Evolutionary conservation across 306 rosid genomes (phyloP).

Genomic region (Quercus alba): DNA sequence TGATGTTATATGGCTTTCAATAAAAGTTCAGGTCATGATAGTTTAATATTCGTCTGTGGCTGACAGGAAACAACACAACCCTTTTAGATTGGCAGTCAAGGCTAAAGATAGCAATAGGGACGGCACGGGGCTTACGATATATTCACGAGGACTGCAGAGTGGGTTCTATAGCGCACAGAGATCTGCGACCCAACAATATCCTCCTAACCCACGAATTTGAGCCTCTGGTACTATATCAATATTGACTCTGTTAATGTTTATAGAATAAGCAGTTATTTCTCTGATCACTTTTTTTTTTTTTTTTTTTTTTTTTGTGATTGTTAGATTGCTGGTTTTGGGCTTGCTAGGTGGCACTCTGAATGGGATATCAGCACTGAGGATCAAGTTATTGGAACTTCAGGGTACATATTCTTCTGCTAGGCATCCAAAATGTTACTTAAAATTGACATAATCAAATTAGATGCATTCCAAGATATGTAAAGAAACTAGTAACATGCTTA

Average conservation of each 20-base stretch:
- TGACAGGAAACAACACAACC: slow-evolving; percentile 54
- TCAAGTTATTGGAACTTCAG: slow-evolving; percentile 64
- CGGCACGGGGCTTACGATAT: slow-evolving; percentile 86
- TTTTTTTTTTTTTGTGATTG: neutral
- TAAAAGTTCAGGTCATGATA: neutral
- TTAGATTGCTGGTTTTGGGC: slow-evolving; percentile 93
- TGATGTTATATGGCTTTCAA: neutral
- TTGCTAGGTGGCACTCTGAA: slow-evolving; percentile 88
- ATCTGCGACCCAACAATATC: slow-evolving; percentile 81
- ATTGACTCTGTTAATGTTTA: neutral
- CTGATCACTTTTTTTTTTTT: neutral
- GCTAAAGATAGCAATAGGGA: slow-evolving; percentile 73
- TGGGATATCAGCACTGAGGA: slow-evolving; percentile 60
- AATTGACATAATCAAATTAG: neutral
- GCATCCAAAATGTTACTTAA: neutral
- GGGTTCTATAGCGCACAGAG: slow-evolving; percentile 93
- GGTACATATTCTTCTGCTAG: slow-evolving; percentile 36
- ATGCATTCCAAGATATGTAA: no score
- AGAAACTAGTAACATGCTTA: neutral
- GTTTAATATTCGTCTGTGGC: slow-evolving; percentile 3
- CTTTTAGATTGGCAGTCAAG: slow-evolving; percentile 70
- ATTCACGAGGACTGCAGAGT: slow-evolving; percentile 99
- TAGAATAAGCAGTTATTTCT: neutral
- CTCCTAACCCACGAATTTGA: slow-evolving; percentile 93
- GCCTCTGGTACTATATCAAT: slow-evolving; percentile 55